Base-by-base conservation (phyloP, 352 stramenopile genomes). In the Globisporangium nagaii region DNA sequence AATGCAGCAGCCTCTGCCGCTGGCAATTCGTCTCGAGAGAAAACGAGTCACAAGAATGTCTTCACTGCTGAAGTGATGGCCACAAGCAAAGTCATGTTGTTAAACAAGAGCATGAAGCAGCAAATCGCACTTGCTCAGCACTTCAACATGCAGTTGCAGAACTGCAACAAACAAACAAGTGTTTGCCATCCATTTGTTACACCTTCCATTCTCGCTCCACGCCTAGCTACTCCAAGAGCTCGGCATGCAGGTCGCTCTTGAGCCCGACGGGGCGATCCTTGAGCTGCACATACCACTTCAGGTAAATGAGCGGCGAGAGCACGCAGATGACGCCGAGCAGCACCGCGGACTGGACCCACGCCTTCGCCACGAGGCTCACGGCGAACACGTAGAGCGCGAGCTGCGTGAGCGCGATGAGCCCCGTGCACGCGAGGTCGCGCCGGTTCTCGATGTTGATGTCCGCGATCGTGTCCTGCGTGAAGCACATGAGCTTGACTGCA, bases 211-310 rank as follows among this genome's bases (percentile, higher is more conserved):
- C 25, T 15, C 3, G 5, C 24, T 31, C 30, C n/a, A n/a, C n/a
- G n/a, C n/a, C n/a, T n/a, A n/a, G n/a, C 34, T 45, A 62, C 27
- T 60, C 61, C 36, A 87, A 50, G 24, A 87, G 59, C 39, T 76
- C 70, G 17, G 49, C 61, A 24, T 81, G 66, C 22, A 80, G 56
- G 42, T 86, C 77, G 34, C 75, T 81, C 27, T 66, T 58, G 6
- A 86, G 54, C 34, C 73, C 75, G 10, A 85, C 66, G 7, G 78
- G 73, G 4, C 65, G 70, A 54, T 84, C 70, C 60, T 83, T 66
- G 35, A 90, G 62, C 53, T 88, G 79, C 19, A 72, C 62, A 53
- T 84, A 90, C 80, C 80, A 90, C 46, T 90, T 84, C n/a, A 76
- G 71, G 63, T 87, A 88, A 41, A 90, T 86, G 15, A 83, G 28